These are phyloP conservation scores for Aureobasidium zeae DNA, from an alignment of 2,329 filamentous ascomycete genomes.

Conservation along the genomic window DNA sequence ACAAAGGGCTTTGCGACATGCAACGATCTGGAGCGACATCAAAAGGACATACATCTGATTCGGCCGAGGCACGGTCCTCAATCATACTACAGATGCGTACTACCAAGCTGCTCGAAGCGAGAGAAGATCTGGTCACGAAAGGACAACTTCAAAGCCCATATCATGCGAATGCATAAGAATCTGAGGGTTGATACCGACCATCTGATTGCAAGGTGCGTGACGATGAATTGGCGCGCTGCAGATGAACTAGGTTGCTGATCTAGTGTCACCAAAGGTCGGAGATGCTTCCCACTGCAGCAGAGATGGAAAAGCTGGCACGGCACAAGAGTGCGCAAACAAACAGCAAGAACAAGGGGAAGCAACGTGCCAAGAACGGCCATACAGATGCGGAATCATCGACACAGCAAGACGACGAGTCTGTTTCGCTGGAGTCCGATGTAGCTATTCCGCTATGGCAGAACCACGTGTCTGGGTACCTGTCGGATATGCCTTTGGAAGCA, in stretches of 20 bases:
- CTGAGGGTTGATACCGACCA: constrained; percentile 7
- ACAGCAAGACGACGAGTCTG: background rate
- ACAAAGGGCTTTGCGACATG: constrained; percentile 63
- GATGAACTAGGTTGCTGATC: background rate
- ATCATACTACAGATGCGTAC: constrained; percentile 52
- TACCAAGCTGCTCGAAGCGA: constrained; percentile 47
- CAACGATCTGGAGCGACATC: constrained; percentile 77
- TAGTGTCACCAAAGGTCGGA: background rate
- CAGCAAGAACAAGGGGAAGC: constrained; percentile 9
- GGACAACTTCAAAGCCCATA: constrained; percentile 80
- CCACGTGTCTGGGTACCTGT: background rate
- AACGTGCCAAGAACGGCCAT: background rate
- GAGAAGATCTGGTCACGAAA: constrained; percentile 68
- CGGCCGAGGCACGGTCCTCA: constrained; percentile 37
- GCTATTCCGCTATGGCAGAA: constrained; percentile 4
- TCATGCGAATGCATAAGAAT: constrained; percentile 55
- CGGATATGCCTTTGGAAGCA: constrained; percentile 5
- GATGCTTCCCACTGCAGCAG: background rate
- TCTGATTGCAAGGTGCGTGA: constrained; percentile 6
- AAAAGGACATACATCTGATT: constrained; percentile 57
- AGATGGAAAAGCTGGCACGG: constrained; percentile 3
- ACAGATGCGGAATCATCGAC: background rate
- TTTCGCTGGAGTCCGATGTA: background rate
- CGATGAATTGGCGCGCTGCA: no score
- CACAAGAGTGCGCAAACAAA: background rate